These are phyloP conservation scores for Yamadazyma sp. DNA, from an alignment of 805 yeast genomes.

Conservation along the genomic window DNA sequence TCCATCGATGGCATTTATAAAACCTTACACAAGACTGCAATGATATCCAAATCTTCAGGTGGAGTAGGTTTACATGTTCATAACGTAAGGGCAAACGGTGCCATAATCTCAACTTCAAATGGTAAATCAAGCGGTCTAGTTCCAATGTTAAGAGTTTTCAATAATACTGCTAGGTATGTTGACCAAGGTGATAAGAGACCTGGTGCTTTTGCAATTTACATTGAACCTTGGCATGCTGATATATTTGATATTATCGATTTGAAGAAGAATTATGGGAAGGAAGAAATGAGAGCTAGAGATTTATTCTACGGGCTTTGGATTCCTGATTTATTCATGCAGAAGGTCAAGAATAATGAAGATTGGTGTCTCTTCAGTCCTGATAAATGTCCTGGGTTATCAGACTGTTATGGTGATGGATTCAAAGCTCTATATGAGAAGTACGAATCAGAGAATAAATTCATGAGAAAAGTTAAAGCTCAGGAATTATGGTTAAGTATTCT, in stretches of 20 bases:
- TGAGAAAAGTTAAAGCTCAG: conserved; percentile 74
- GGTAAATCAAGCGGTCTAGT: conserved; percentile 91
- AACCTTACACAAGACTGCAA: conserved; percentile 82
- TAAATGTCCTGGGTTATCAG: conserved; percentile 82
- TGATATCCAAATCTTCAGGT: conserved; percentile 92
- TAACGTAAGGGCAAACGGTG: conserved; percentile 81
- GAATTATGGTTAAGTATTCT: conserved; percentile 86
- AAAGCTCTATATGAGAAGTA: conserved; percentile 66
- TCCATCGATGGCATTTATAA: conserved; percentile 94
- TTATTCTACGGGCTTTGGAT: conserved; percentile 93
- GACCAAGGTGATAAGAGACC: conserved; percentile 98
- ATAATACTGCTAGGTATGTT: conserved; percentile 93
- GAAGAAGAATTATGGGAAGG: conserved; percentile 92
- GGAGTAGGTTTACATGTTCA: conserved; percentile 91
- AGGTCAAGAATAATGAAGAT: conserved; percentile 71
- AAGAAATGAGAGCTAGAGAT: conserved; percentile 90
- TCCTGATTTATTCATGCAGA: conserved; percentile 89
- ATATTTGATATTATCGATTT: conserved; percentile 81
- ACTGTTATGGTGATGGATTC: conserved; percentile 82
- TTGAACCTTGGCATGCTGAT: conserved; percentile 98
- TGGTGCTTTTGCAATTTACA: conserved; percentile 90
- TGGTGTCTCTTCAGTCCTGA: conserved; percentile 93
- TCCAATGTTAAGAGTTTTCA: conserved; percentile 95
- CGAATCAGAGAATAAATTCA: conserved; percentile 66
- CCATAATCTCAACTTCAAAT: conserved; percentile 86